phyloP scores from a whole-genome alignment of 2,329 filamentous ascomycete species.

The Calonectria pseudoturangicola region DNA sequence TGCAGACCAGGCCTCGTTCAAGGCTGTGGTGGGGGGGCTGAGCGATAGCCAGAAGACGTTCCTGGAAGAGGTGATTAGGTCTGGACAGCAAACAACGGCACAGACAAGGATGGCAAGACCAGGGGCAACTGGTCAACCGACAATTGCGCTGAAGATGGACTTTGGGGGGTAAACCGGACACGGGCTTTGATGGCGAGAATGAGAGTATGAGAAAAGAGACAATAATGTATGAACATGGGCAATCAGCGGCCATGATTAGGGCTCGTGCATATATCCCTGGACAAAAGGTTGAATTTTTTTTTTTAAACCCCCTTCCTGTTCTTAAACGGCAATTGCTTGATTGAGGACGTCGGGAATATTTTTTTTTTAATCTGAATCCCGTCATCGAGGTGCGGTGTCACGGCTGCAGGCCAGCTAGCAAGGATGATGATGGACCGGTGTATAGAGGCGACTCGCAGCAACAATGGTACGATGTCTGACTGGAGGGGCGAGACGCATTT shows the following conservation, averaged over 20 bases:
- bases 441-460: neutral
- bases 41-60: conserved; percentile 81
- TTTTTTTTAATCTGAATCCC: neutral
- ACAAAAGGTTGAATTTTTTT: neutral
- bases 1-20: conserved; percentile 83
- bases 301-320: neutral
- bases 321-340: neutral
- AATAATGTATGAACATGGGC: conserved; percentile 19
- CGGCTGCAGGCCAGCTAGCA: neutral
- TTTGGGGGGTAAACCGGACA: conserved; percentile 74
- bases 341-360: conserved; percentile 3
- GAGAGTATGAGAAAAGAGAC: neutral
- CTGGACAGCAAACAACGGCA: conserved; percentile 70
- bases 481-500: neutral
- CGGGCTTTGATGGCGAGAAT: neutral
- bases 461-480: conserved; percentile 14
- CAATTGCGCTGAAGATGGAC: conserved; percentile 95
- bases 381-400: conserved; percentile 3
- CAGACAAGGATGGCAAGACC: conserved; percentile 62
- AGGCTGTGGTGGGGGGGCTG: conserved; percentile 82
- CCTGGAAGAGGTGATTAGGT: conserved; percentile 87
- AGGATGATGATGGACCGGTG: neutral
- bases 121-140: conserved; percentile 78
- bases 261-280: conserved; percentile 16
- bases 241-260: conserved; percentile 6